Percentiles rank a stretch among this genome's conserved stretches.
Evolutionary conservation across 768 basidiomycete genomes (phyloP).

Genomic region (Russula abietina): DNA sequence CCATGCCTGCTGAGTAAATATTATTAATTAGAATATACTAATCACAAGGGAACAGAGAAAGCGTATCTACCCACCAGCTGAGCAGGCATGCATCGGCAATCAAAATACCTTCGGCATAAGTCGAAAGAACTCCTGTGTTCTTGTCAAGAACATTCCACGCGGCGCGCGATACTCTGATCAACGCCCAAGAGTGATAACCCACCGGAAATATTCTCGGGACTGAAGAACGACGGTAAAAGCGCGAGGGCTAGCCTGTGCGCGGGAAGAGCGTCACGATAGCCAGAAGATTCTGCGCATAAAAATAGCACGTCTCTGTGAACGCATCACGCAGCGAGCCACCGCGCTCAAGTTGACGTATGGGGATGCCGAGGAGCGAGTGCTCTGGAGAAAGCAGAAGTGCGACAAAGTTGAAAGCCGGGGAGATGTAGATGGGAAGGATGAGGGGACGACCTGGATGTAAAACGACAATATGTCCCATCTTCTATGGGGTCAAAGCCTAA

Average conservation of each 20-base stretch:
- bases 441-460: conserved; percentile 67
- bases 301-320: conserved; percentile 79
- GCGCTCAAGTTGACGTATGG: conserved; percentile 40
- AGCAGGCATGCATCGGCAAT: conserved; percentile 64
- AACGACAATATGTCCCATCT: background rate
- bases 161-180: conserved; percentile 38
- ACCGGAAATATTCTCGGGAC: conserved; percentile 37
- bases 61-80: no score
- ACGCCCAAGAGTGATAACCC: no score
- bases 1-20: conserved; percentile 62
- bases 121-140: conserved; percentile 58
- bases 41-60: background rate
- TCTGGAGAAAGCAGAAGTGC: conserved; percentile 79
- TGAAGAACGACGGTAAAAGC: conserved; percentile 58
- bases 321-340: conserved; percentile 39
- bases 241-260: conserved; percentile 71
- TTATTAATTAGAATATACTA: background rate
- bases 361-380: conserved; percentile 70
- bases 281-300: no score
- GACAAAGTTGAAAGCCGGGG: conserved; percentile 68
- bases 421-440: conserved; percentile 79
- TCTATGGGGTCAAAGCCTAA: conserved; percentile 14
- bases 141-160: conserved; percentile 69
- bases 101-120: conserved; percentile 73
- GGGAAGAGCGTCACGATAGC: no score